A percentile compares a stretch with the other conserved stretches of the same genome.
Conservation (phyloP, 169 alveolate species). For the Eimeria zaria region DNA sequence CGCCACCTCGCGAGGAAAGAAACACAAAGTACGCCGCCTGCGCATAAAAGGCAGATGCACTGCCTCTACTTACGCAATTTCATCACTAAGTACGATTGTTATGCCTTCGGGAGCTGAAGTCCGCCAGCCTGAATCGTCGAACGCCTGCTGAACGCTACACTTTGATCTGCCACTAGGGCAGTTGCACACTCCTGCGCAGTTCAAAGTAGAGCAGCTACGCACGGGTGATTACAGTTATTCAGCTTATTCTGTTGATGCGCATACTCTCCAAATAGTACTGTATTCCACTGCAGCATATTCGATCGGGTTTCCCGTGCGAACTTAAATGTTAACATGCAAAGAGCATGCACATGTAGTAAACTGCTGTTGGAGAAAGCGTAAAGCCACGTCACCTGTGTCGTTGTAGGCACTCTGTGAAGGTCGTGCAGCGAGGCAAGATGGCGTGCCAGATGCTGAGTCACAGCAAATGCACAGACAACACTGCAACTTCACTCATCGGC, state of each 20-base stretch:
- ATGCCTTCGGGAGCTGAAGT: slow-evolving; percentile 7
- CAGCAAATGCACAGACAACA: background rate
- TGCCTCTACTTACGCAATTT: slow-evolving; percentile 8
- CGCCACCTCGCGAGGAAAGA: background rate
- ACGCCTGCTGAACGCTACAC: slow-evolving; percentile 5
- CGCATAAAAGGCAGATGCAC: background rate
- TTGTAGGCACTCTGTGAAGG: background rate
- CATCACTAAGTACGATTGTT: background rate
- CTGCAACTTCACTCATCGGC: background rate
- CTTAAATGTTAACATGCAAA: background rate
- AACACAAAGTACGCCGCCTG: background rate
- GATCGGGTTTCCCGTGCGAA: background rate
- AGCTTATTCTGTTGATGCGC: background rate
- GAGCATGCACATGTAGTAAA: background rate
- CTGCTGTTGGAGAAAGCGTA: background rate
- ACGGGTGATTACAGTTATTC: background rate
- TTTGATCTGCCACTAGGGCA: slow-evolving; percentile 17
- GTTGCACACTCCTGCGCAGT: slow-evolving; percentile 39
- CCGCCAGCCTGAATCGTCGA: slow-evolving; percentile 3
- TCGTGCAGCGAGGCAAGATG: slow-evolving; percentile 37
- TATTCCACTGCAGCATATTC: background rate
- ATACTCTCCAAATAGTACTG: background rate
- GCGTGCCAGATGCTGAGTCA: background rate
- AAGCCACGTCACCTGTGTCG: slow-evolving; percentile 22
- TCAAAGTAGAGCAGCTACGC: background rate